Conservation (phyloP, 495 filamentous ascomycete species). For the Podospora australis region DNA sequence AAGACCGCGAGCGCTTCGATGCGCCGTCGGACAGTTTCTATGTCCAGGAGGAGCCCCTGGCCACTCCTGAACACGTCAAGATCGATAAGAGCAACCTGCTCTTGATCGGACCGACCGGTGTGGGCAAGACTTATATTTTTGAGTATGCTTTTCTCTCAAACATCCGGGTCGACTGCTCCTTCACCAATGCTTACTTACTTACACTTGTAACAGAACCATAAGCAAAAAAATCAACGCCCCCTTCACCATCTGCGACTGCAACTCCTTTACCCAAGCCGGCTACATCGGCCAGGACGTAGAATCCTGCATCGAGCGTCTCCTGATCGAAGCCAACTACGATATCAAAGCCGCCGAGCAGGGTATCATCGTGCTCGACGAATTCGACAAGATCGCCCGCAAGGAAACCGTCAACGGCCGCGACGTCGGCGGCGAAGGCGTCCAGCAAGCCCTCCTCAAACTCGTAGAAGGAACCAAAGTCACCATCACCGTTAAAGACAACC, state of each 20-base stretch:
- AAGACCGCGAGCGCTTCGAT: conserved; percentile 12
- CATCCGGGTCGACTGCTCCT: not conserved
- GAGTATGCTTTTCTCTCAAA: conserved; percentile 27
- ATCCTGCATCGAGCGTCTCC: conserved; percentile 79
- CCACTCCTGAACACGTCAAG: conserved; percentile 56
- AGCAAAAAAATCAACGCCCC: conserved; percentile 73
- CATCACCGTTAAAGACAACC: conserved; percentile 76
- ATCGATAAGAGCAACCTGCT: conserved; percentile 97
- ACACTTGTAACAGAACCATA: conserved; percentile 29
- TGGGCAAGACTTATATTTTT: conserved; percentile 93
- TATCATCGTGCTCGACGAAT: conserved; percentile 91
- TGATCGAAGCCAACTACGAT: conserved; percentile 88
- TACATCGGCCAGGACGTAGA: conserved; percentile 98
- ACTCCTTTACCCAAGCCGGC: conserved; percentile 91
- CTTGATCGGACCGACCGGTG: conserved; percentile 85
- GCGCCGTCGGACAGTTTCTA: conserved; percentile 27
- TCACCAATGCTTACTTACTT: conserved; percentile 8
- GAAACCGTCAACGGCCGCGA: conserved; percentile 58
- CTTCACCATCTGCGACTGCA: conserved; percentile 96
- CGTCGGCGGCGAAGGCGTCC: conserved; percentile 87
- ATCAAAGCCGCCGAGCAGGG: conserved; percentile 79
- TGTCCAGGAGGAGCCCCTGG: conserved; percentile 36
- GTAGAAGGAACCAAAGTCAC: conserved; percentile 94
- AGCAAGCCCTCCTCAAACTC: conserved; percentile 92
- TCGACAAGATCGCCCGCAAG: conserved; percentile 82